Evolutionary conservation across 371 early-diverging fungal genomes (phyloP), one percentile per base, ranked within the genome.

Genomic region (Mortierella sp.): DNA sequence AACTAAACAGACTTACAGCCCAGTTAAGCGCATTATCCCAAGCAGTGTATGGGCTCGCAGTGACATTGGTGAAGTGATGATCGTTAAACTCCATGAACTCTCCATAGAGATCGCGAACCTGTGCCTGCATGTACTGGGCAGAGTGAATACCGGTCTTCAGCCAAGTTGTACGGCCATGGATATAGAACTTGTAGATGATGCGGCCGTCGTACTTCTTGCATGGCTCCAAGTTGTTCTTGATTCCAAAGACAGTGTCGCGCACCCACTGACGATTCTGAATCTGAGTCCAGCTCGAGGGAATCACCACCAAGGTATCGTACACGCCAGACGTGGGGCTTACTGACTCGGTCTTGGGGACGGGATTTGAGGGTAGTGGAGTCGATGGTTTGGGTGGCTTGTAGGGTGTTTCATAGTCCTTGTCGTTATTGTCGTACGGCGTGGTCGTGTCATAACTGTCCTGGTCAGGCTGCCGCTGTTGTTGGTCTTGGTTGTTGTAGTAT

Each of bases 41-140:
- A 43, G 78, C 6, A 28, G 69, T 68, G 65, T 78, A 80, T 67
- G 80, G 83, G 78, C 50, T 78, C 44, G 34, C 81, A 56, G 56
- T 70, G 72, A 24, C n/a, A 31, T 73, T 82, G 71, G 49, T 78
- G 68, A 72, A 82, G 68, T 11, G 26, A 15, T 26, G 41, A 56
- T 87, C 87, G 44, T 80, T 68, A 67, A 80, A 85, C 69, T 87
- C 87, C 83, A 85, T 87, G 28, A 82, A 81, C 56, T 87, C 87
- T 5, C 81, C 81, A 58, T 85, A 81, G 39, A 82, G 83, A 4
- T 65, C 59, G 19, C 85, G 79, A 39, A 75, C 66, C 34, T 70
- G 71, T 9, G 50, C 76, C 34, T 75, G 76, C 60, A 76, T 78
- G 14, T 78, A 80, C 37, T 83, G 57, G 6, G 73, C 66, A 2